Percentiles rank a stretch among this genome's conserved stretches.
Conservation (phyloP, 148 eudicot species). For the Persicaria maculosa region DNA sequence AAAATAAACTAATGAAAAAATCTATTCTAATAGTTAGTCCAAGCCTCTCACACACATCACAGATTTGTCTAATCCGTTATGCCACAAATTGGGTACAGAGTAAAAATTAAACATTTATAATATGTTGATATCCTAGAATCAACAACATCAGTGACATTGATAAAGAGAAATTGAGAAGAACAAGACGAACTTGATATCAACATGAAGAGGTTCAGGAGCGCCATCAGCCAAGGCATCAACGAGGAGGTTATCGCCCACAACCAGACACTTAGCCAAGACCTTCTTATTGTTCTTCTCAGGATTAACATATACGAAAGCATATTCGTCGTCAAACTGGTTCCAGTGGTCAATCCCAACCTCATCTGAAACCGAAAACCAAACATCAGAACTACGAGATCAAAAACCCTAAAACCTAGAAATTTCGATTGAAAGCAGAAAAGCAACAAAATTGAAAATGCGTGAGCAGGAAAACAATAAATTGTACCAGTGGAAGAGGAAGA, state of each 20-base stretch:
- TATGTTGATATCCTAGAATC: neutral
- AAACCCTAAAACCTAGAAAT: neutral
- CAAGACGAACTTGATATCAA: constrained; percentile 48
- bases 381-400: neutral
- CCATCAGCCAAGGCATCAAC: constrained; percentile 61
- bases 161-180: neutral
- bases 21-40: too few relatives aligned
- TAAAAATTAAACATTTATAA: neutral
- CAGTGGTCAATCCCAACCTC: constrained; percentile 82
- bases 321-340: constrained; percentile 60
- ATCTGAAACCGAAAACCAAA: constrained; percentile 28
- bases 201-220: constrained; percentile 47
- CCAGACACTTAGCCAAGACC: constrained; percentile 68
- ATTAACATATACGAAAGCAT: constrained; percentile 63
- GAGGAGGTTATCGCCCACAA: constrained; percentile 59
- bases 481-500: constrained; percentile 46
- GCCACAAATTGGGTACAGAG: neutral
- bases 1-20: neutral
- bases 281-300: constrained; percentile 59
- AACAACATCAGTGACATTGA: neutral
- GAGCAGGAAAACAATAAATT: neutral
- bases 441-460: neutral
- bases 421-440: neutral
- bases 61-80: neutral
- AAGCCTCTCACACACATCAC: too few relatives aligned